phyloP scores from a whole-genome alignment of 2,329 filamentous ascomycete genomes.

The Cephalotrichum gorgonifer region DNA sequence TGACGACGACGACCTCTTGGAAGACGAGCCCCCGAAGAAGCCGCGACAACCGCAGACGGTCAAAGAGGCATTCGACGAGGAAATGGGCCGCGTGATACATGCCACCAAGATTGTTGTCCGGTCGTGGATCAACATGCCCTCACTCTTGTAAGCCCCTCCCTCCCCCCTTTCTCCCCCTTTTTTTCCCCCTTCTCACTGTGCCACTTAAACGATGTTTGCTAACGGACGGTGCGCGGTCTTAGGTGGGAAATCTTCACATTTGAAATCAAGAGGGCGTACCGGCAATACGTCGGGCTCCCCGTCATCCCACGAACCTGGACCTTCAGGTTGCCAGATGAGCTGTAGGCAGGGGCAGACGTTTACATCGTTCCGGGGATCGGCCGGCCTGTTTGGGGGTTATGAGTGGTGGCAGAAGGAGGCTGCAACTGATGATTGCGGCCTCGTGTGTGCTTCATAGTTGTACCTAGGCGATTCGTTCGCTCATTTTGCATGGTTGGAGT shows the following conservation, averaged over 20 bases:
- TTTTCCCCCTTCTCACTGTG: not conserved
- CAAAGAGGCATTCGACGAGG: conserved; percentile 49
- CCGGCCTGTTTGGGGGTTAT: too few relatives aligned
- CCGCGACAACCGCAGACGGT: conserved; percentile 28
- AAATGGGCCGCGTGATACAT: conserved; percentile 52
- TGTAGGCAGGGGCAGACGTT: conserved; percentile 18
- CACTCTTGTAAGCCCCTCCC: conserved; percentile 51
- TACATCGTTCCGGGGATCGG: not conserved
- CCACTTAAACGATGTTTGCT: not conserved
- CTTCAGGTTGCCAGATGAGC: conserved; percentile 36
- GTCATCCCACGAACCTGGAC: conserved; percentile 37
- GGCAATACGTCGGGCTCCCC: conserved; percentile 42
- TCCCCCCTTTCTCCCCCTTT: not conserved
- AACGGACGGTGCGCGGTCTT: not conserved
- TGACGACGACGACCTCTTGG: not conserved
- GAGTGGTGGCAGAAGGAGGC: too few relatives aligned
- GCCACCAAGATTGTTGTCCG: conserved; percentile 56
- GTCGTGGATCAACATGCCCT: conserved; percentile 62
- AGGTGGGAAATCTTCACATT: conserved; percentile 33
- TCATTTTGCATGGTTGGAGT: too few relatives aligned
- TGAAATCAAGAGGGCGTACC: conserved; percentile 35
- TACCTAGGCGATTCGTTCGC: too few relatives aligned
- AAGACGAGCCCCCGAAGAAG: conserved; percentile 18
- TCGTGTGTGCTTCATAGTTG: too few relatives aligned
- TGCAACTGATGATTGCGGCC: too few relatives aligned